A percentile compares a stretch with the other conserved stretches of the same genome.
phyloP scores from a whole-genome alignment of 2,329 filamentous ascomycete species.

The Fusarium sp. region DNA sequence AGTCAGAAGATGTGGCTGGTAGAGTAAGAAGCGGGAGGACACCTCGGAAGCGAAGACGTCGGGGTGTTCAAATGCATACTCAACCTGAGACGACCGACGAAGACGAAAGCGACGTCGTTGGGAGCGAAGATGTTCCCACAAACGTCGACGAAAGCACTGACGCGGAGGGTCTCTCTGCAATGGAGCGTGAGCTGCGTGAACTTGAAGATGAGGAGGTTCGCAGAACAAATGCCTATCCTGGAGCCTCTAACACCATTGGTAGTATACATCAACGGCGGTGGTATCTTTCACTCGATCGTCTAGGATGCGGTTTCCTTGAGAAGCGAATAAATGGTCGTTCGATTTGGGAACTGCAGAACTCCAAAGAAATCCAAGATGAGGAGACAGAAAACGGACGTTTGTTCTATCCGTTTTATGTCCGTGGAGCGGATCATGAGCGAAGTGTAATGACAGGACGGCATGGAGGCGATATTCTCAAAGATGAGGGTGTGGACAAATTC shows the following conservation, averaged over 20 bases:
- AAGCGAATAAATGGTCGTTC: conserved; percentile 43
- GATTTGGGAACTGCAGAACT: conserved; percentile 21
- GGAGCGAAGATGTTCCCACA: conserved; percentile 38
- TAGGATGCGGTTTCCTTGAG: conserved; percentile 68
- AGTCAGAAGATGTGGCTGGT: conserved; percentile 56
- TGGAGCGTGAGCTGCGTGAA: conserved; percentile 59
- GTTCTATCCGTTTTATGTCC: conserved; percentile 71
- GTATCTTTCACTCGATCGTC: conserved; percentile 74
- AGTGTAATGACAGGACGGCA: conserved; percentile 75
- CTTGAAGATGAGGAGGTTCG: conserved; percentile 68
- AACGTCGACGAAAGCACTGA: conserved; percentile 29
- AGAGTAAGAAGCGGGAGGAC: conserved; percentile 43
- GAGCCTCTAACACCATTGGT: conserved; percentile 74
- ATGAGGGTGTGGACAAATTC: conserved; percentile 71
- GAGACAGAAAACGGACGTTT: conserved; percentile 43
- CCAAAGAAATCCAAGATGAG: not conserved
- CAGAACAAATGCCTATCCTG: conserved; percentile 73
- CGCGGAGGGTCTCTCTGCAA: conserved; percentile 48
- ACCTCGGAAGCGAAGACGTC: conserved; percentile 26
- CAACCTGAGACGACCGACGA: conserved; percentile 48
- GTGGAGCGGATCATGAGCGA: conserved; percentile 71
- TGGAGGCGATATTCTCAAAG: conserved; percentile 69
- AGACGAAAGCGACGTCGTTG: conserved; percentile 26
- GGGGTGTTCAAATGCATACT: not conserved
- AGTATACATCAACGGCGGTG: conserved; percentile 76